Evolutionary conservation across 768 basidiomycete species (phyloP), one percentile per base, ranked within the genome.

Genomic region (Phallus indusiatus): DNA sequence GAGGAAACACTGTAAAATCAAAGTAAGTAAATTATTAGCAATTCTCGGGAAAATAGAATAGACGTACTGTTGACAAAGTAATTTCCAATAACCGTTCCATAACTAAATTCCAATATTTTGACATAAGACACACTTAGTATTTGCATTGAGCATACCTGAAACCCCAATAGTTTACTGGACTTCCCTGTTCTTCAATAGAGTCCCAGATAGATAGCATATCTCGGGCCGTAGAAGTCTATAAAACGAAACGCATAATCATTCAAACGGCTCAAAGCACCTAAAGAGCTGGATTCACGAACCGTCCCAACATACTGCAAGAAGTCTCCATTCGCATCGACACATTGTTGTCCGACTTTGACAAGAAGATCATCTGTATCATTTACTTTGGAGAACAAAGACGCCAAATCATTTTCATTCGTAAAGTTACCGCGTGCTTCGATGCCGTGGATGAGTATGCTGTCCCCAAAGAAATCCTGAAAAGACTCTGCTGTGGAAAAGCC

Each of bases 41-140:
- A 37, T 8, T 8, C 36, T 8, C 8, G 22, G 20, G 24, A 22
- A 57, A n/a, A 17, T 22, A 22, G 12, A 57, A 57, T 7, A 22
- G 37, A 37, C 56, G 22, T 20, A 57, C 56, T 57, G 56, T 57
- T 57, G 12, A 48, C 47, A 49, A 57, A 57, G 21, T 48, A 57
- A 33, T 57, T 49, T 57, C 56, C 56, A 11, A 57, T 20, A 7
- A 57, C 56, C 11, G 47, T 57, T 33, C 56, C 56, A 48, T 57
- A 57, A 46, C 56, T 57, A 18, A 5, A 6, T 47, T 24, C 4
- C 17, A 12, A 17, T 22, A 9, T 16, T 55, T 16, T 10, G 16
- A n/a, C n/a, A 20, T 12, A 37, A 37, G 36, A 37, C 8, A 16
- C 16, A 8, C 36, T 37, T 8, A 37, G 36, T 8, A 37, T 8